Evolutionary conservation across 2,329 filamentous ascomycete genomes (phyloP).

Genomic region (Calcarisporium arbuscula): DNA sequence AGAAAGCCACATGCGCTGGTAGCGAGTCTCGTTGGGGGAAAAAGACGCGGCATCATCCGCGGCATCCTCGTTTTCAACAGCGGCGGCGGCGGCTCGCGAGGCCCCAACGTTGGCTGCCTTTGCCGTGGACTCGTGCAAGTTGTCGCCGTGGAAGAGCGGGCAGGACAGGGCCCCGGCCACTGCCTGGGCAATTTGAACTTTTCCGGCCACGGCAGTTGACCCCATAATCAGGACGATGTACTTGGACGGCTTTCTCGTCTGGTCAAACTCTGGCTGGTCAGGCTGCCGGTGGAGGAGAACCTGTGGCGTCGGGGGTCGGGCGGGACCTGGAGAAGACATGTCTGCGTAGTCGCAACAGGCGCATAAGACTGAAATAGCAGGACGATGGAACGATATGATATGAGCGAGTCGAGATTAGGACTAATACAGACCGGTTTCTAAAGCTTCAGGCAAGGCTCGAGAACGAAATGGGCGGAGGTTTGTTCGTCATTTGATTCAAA

Average conservation of each 20-base stretch:
- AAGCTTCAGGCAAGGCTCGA: too few species aligned
- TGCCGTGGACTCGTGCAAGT: constrained; percentile 21
- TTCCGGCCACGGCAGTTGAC: constrained; percentile 19
- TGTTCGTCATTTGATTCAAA: too few species aligned
- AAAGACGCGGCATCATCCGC: not conserved
- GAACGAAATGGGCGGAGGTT: too few species aligned
- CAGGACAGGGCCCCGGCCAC: constrained; percentile 19
- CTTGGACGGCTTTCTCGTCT: constrained; percentile 13
- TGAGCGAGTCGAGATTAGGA: too few species aligned
- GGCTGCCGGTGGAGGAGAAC: constrained; percentile 1
- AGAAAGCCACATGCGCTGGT: constrained; percentile 25
- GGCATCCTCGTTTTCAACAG: not conserved
- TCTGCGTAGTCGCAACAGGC: too few species aligned
- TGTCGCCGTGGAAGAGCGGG: constrained; percentile 21
- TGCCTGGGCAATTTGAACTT: constrained; percentile 20
- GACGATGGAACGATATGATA: too few species aligned
- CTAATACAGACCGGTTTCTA: too few species aligned
- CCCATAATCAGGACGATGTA: constrained; percentile 21
- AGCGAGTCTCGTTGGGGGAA: constrained; percentile 16
- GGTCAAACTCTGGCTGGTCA: not conserved
- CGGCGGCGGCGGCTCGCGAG: not conserved
- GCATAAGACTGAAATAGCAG: too few species aligned
- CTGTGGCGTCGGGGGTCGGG: constrained; percentile 2
- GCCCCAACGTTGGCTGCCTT: constrained; percentile 19
- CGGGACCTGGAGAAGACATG: not conserved